A percentile compares a stretch with the other conserved stretches of the same genome.
Evolutionary conservation across 345 rosid genomes (phyloP).

Genomic region (Leavenworthia alabamica): DNA sequence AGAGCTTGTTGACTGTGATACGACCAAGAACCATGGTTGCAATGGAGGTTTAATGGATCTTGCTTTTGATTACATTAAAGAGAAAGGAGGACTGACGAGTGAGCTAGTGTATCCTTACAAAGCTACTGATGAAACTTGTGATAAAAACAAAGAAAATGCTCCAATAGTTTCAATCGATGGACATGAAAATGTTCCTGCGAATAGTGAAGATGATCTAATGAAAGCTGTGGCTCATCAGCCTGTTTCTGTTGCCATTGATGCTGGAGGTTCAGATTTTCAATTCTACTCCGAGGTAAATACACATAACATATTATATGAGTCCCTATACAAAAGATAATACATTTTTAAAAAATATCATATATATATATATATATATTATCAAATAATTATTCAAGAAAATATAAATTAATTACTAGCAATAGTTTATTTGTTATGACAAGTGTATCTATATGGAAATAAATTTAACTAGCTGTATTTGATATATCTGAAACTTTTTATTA

Average conservation of each 20-base stretch:
- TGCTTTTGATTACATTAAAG: slow-evolving; percentile 59
- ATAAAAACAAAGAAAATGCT: slow-evolving; percentile 55
- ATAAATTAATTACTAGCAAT: neutral
- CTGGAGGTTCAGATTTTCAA: slow-evolving; percentile 62
- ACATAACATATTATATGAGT: neutral
- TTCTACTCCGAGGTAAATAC: slow-evolving; percentile 46
- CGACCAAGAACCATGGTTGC: slow-evolving; percentile 55
- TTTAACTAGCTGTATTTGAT: no score
- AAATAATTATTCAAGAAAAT: neutral
- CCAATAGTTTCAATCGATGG: slow-evolving; percentile 53
- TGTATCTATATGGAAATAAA: neutral
- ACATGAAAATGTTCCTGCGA: slow-evolving; percentile 63
- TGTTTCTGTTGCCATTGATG: slow-evolving; percentile 73
- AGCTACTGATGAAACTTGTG: slow-evolving; percentile 52
- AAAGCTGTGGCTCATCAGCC: slow-evolving; percentile 78
- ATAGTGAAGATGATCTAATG: slow-evolving; percentile 53
- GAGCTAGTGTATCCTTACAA: slow-evolving; percentile 64
- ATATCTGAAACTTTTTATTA: no score
- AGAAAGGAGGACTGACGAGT: slow-evolving; percentile 56
- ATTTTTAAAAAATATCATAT: neutral
- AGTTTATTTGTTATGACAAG: neutral
- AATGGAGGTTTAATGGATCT: slow-evolving; percentile 77
- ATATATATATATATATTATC: no score
- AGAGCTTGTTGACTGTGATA: slow-evolving; percentile 78
- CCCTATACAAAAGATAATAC: neutral